Evolutionary conservation across 2,329 filamentous ascomycete species (phyloP).

Genomic region (Penicillium sclerotiorum): DNA sequence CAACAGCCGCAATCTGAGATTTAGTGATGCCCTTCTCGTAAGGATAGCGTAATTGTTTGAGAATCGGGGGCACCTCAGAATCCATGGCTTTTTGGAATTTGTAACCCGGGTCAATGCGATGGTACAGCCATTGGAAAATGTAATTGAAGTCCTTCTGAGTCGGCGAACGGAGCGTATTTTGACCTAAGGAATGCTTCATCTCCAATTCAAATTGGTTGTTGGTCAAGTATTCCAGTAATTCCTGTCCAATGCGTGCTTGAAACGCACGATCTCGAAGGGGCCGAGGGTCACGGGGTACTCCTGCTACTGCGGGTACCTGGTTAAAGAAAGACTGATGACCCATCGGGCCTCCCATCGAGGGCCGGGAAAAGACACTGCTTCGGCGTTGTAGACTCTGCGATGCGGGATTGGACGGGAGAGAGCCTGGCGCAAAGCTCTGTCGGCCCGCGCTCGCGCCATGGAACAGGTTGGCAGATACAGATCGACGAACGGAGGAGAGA

Average conservation of each 20-base stretch:
- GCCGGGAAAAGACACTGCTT: constrained; percentile 82
- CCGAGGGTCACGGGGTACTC: constrained; percentile 82
- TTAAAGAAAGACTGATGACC: constrained; percentile 93
- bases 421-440: constrained; percentile 70
- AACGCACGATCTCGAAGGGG: constrained; percentile 80
- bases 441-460: constrained; percentile 61
- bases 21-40: constrained; percentile 96
- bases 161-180: constrained; percentile 88
- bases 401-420: constrained; percentile 56
- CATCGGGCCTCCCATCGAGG: constrained; percentile 67
- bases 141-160: constrained; percentile 98
- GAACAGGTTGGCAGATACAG: constrained; percentile 70
- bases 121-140: constrained; percentile 98
- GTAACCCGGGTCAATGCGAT: constrained; percentile 91
- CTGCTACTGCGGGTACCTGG: constrained; percentile 77
- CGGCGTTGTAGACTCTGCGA: constrained; percentile 61
- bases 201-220: constrained; percentile 97
- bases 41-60: constrained; percentile 92
- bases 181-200: constrained; percentile 90
- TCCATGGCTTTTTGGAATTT: constrained; percentile 94
- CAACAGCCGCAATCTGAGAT: constrained; percentile 90
- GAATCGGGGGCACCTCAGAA: constrained; percentile 85
- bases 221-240: constrained; percentile 87
- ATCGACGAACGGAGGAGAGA: constrained; percentile 80
- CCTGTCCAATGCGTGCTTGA: constrained; percentile 80